phyloP scores from a whole-genome alignment of 306 rosid species.

The Begonia peltatifolia region DNA sequence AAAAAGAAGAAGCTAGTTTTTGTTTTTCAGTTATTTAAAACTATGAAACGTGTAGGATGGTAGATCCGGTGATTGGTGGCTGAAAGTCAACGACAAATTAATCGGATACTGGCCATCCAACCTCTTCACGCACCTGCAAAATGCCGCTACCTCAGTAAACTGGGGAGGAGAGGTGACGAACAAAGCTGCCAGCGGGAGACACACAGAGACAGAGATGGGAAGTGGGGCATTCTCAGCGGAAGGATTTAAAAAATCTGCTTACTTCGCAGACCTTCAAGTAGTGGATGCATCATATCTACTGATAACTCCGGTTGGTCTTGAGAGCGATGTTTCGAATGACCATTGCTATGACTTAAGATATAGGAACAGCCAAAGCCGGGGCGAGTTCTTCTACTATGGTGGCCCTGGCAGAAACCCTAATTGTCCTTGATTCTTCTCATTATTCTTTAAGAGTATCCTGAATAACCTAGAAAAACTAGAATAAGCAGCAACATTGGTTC shows the following conservation, averaged over 20 bases:
- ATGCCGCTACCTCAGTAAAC: constrained; percentile 84
- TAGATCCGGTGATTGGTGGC: constrained; percentile 43
- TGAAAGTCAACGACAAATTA: constrained; percentile 74
- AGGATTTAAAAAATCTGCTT: constrained; percentile 77
- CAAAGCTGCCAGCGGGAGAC: constrained; percentile 56
- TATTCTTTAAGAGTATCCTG: too few relatives aligned
- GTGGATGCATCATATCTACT: constrained; percentile 77
- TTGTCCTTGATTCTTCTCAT: too few relatives aligned
- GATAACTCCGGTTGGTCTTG: constrained; percentile 31
- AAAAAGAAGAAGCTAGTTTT: too few relatives aligned
- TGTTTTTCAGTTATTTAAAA: too few relatives aligned
- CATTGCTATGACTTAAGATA: too few relatives aligned
- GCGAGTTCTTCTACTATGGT: too few relatives aligned
- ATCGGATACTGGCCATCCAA: constrained; percentile 95
- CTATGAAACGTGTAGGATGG: too few relatives aligned
- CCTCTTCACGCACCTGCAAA: constrained; percentile 79
- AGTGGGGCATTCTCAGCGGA: constrained; percentile 90
- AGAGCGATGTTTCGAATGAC: too few relatives aligned
- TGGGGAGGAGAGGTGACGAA: constrained; percentile 99
- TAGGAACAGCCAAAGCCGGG: too few relatives aligned
- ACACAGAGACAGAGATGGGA: constrained; percentile 91
- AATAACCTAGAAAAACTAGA: too few relatives aligned
- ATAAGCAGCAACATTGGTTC: too few relatives aligned
- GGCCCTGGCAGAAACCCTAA: too few relatives aligned
- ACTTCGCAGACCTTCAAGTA: constrained; percentile 72